Percentiles rank a stretch among this genome's conserved stretches.
Conservation (phyloP, 371 early-diverging fungal genomes). For the Mortierella sp. region DNA sequence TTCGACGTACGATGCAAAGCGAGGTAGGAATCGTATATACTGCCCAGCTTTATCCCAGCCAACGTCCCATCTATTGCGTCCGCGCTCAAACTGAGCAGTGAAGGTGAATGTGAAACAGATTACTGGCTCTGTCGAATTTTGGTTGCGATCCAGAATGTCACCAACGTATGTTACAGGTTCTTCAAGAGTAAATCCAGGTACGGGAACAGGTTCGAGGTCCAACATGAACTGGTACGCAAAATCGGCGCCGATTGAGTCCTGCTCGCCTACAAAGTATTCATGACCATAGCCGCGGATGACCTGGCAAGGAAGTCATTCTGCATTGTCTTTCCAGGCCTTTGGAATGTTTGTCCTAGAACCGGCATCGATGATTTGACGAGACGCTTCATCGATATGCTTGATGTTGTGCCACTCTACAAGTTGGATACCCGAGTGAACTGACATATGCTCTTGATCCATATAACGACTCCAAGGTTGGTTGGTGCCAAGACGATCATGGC, state of each 20-base stretch:
- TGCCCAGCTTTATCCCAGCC: constrained; percentile 30
- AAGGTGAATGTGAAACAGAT: constrained; percentile 48
- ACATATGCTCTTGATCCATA: constrained; percentile 48
- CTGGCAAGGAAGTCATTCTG: constrained; percentile 42
- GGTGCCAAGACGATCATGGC: constrained; percentile 45
- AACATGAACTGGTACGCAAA: constrained; percentile 49
- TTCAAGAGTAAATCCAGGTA: constrained; percentile 21
- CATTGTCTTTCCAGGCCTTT: constrained; percentile 21
- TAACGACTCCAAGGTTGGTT: constrained; percentile 50
- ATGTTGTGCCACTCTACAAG: constrained; percentile 46
- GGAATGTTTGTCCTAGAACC: constrained; percentile 31
- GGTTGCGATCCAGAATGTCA: constrained; percentile 44
- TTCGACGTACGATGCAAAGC: constrained; percentile 45
- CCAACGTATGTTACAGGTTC: constrained; percentile 18
- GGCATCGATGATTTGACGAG: constrained; percentile 12
- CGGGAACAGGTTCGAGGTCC: constrained; percentile 29
- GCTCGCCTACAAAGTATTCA: constrained; percentile 32
- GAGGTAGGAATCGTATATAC: constrained; percentile 42
- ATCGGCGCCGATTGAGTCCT: constrained; percentile 48
- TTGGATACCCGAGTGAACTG: constrained; percentile 21
- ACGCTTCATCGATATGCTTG: constrained; percentile 26
- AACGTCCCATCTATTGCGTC: constrained; percentile 40
- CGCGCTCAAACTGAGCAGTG: constrained; percentile 32
- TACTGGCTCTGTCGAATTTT: constrained; percentile 33
- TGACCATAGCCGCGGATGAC: constrained; percentile 47